Conservation (phyloP, 164 flowering plant genomes). For the Stephania yunnanensis region DNA sequence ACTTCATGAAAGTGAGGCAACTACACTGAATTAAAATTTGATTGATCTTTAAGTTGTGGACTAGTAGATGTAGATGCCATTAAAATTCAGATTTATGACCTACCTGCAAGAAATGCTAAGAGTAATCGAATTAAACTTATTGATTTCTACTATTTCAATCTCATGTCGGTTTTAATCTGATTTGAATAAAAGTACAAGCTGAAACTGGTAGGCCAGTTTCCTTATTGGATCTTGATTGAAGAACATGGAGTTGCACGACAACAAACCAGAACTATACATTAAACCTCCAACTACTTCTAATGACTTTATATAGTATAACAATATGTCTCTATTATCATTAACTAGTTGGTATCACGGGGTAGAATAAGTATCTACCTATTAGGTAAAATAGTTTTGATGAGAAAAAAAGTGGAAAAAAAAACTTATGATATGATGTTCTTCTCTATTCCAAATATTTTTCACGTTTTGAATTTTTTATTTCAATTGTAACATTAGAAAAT, state of each 20-base stretch:
- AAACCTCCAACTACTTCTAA: background rate
- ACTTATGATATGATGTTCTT: no score
- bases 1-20: background rate
- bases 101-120: background rate
- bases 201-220: background rate
- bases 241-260: background rate
- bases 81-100: no score
- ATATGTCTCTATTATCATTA: background rate
- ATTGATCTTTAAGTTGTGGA: background rate
- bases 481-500: no score
- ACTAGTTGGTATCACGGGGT: no score
- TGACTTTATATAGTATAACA: background rate
- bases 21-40: background rate
- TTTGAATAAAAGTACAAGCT: background rate
- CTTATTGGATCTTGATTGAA: background rate
- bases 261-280: background rate
- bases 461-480: no score
- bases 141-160: background rate
- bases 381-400: no score
- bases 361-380: no score
- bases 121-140: background rate
- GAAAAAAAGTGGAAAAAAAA: no score
- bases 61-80: background rate
- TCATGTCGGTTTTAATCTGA: background rate
- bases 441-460: no score